Evolutionary conservation across 2,329 filamentous ascomycete genomes (phyloP).

Genomic region (Aspergillus calidoustus): DNA sequence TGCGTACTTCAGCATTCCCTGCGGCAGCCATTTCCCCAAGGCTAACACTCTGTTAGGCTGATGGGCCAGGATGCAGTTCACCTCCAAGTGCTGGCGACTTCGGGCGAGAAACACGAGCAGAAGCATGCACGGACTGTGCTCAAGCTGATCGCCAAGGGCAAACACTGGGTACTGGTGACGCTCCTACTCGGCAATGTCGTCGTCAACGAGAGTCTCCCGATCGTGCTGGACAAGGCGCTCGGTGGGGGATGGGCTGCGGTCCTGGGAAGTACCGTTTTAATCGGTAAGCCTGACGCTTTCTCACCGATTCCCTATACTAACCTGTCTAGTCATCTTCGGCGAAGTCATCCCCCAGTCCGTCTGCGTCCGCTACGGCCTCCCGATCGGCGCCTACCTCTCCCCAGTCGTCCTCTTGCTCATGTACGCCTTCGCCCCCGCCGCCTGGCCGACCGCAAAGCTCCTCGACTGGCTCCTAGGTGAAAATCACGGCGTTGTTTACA

Average conservation of each 20-base stretch:
- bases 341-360: conserved; percentile 95
- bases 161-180: conserved; percentile 99
- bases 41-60: neutral
- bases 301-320: neutral
- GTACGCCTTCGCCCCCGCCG: conserved; percentile 86
- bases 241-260: conserved; percentile 95
- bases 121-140: neutral
- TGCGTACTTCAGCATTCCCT: neutral
- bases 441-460: conserved; percentile 94
- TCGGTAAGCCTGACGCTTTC: conserved; percentile 63
- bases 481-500: conserved; percentile 95
- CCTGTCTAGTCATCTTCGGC: conserved; percentile 83
- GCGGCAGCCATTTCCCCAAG: neutral
- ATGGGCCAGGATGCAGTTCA: conserved; percentile 11
- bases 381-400: conserved; percentile 92
- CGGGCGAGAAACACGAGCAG: neutral
- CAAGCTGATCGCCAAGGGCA: conserved; percentile 57
- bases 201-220: conserved; percentile 94
- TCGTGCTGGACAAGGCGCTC: conserved; percentile 89
- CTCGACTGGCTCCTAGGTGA: conserved; percentile 91
- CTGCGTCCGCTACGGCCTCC: conserved; percentile 93
- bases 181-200: conserved; percentile 94
- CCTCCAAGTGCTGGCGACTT: conserved; percentile 7
- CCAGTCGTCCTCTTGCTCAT: conserved; percentile 85
- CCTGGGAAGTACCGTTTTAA: conserved; percentile 87